Percentiles rank a stretch among this genome's conserved stretches.
Conservation (phyloP, 1,284 basidiomycete species). For the Malassezia slooffiae region DNA sequence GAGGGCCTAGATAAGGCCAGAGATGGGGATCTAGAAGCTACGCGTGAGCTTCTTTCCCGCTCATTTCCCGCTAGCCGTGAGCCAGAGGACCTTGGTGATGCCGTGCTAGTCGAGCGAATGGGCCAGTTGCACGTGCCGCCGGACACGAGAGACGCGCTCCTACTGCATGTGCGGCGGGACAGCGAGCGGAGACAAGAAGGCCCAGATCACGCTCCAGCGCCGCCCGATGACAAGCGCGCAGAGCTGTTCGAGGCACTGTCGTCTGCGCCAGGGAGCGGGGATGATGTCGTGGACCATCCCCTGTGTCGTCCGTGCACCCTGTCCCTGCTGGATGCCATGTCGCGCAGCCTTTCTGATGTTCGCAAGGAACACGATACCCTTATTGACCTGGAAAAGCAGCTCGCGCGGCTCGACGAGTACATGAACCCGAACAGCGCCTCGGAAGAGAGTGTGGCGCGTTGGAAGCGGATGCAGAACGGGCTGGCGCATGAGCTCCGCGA, state of each 20-base stretch:
- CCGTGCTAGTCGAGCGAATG: too few species aligned
- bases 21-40: neutral
- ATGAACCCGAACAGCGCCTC: too few species aligned
- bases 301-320: slow-evolving; percentile 72
- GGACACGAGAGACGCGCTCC: too few species aligned
- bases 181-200: too few species aligned
- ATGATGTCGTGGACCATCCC: slow-evolving; percentile 67
- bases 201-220: too few species aligned
- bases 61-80: too few species aligned
- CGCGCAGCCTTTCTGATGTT: slow-evolving; percentile 53
- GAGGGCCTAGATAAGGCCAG: neutral
- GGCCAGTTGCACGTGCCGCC: too few species aligned
- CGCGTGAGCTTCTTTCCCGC: too few species aligned
- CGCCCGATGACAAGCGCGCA: too few species aligned
- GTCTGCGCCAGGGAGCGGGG: neutral
- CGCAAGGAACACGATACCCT: slow-evolving; percentile 81
- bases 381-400: slow-evolving; percentile 26
- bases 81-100: too few species aligned
- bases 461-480: slow-evolving; percentile 8
- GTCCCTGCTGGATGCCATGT: neutral
- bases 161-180: too few species aligned
- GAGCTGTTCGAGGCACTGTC: too few species aligned
- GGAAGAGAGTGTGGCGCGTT: neutral
- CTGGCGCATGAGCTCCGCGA: slow-evolving; percentile 1
- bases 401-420: slow-evolving; percentile 16